Conservation (phyloP, 73 alveolate species). For the Paramecium pentaurelia region DNA sequence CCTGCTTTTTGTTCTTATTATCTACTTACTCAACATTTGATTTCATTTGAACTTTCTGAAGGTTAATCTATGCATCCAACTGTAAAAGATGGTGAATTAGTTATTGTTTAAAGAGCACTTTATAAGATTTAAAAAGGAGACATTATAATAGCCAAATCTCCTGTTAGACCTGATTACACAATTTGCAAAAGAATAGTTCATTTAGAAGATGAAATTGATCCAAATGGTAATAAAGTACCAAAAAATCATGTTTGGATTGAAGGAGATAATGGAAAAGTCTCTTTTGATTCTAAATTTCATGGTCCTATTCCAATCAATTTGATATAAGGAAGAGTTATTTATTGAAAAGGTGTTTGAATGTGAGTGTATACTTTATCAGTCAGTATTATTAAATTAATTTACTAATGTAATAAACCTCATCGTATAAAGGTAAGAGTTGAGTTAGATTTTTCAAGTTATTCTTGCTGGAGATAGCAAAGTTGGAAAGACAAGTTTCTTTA, state of each 20-base stretch:
- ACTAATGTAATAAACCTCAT: neutral
- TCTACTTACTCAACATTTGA: neutral
- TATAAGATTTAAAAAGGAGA: conserved; percentile 38
- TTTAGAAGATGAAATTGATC: neutral
- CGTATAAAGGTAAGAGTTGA: neutral
- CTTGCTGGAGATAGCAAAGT: conserved; percentile 84
- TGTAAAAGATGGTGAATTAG: neutral
- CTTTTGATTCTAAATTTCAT: neutral
- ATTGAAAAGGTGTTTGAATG: neutral
- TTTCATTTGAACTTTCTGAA: conserved; percentile 35
- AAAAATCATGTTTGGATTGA: neutral
- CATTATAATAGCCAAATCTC: conserved; percentile 52
- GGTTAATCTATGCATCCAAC: conserved; percentile 55
- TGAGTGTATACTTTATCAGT: neutral
- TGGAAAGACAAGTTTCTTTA: conserved; percentile 75
- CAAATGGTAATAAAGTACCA: neutral
- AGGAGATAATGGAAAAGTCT: neutral
- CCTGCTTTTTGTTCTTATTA: conserved; percentile 50
- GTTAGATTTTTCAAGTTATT: conserved; percentile 30
- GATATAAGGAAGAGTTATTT: neutral
- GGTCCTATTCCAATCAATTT: neutral
- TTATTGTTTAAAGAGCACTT: neutral
- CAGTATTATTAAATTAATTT: neutral
- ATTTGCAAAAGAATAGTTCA: neutral
- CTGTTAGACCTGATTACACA: conserved; percentile 28